These are phyloP conservation scores for Coniochaeta sp. DNA, from an alignment of 2,329 filamentous ascomycete species.

Conservation along the genomic window DNA sequence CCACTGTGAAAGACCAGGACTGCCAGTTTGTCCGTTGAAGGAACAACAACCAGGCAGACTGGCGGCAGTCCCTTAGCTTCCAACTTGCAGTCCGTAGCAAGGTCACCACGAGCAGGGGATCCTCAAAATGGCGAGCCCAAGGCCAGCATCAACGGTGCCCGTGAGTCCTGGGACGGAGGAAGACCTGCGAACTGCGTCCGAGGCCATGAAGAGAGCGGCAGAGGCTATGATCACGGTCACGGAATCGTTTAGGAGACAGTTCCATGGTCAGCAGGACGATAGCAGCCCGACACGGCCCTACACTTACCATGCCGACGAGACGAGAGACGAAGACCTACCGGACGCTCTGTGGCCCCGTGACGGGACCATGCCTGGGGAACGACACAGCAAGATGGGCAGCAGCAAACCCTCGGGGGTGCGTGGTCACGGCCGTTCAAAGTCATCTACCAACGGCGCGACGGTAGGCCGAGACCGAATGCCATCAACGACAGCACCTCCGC, in stretches of 20 bases:
- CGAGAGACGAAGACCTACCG: not conserved
- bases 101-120: not conserved
- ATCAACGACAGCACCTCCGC: not conserved
- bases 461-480: not conserved
- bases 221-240: slow-evolving; percentile 22
- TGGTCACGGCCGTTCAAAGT: not conserved
- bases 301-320: slow-evolving; percentile 12
- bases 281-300: not conserved
- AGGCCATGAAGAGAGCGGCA: slow-evolving; percentile 22
- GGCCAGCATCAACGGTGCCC: slow-evolving; percentile 4
- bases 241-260: slow-evolving; percentile 19
- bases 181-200: slow-evolving; percentile 17
- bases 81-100: not conserved
- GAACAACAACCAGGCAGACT: not conserved
- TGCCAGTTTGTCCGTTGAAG: not conserved
- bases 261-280: slow-evolving; percentile 5
- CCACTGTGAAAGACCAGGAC: no score
- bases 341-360: not conserved
- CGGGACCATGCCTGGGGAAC: not conserved
- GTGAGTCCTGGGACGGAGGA: slow-evolving; percentile 8
- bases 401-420: not conserved
- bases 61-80: not conserved
- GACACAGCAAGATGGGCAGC: not conserved
- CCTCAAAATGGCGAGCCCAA: slow-evolving; percentile 4
- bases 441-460: not conserved